Base-by-base conservation (phyloP, 495 filamentous ascomycete species). In the Aspergillus saccharolyticus region DNA sequence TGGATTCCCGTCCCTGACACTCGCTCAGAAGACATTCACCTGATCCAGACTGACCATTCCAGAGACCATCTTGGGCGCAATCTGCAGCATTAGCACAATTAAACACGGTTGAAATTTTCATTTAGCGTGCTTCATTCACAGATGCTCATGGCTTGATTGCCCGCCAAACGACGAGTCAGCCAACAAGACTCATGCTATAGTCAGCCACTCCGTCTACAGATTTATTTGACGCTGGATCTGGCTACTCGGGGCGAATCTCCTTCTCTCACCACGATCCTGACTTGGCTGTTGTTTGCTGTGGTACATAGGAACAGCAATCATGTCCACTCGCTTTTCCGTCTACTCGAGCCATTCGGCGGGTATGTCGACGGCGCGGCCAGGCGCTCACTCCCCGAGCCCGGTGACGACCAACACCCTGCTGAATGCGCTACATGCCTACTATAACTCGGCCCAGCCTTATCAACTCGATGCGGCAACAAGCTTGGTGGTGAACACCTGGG, bases 401-500 rank as follows among this genome's bases (percentile, higher is more conserved):
- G 85, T 98, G 21, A 96, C 94, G 9, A 96, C 95, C 4, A 93
- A 91, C 8, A 93, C 90, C 0, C 80, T 97, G 22, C 82, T 98
- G 51, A 96, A 96, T 71, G 85, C 91, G 54, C 81, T 97, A 21
- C 91, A 98, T 71, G 93, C 88, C 52, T 85, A 86, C 63, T 97
- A 96, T 70, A 82, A 86, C n/a, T 86, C 87, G 3, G 83, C 82
- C 8, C 83, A 89, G 58, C 86, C 93, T 8, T 92, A 94, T 70
- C 79, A 79, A 56, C 81, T 97, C 6, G 94, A 98, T 70, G 85
- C 90, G n/a, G 88, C 89, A 42, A 93, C 93, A 1, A 96, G 90
- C 64, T 66, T 97, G 50, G 95, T 93, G 0, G 93, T 97, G 54
- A 97, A 97, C 73, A 95, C 93, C 58, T 96, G 91, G 90, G 79